Base-by-base conservation (phyloP, 306 rosid species). In the Echinosophora koreensis region DNA sequence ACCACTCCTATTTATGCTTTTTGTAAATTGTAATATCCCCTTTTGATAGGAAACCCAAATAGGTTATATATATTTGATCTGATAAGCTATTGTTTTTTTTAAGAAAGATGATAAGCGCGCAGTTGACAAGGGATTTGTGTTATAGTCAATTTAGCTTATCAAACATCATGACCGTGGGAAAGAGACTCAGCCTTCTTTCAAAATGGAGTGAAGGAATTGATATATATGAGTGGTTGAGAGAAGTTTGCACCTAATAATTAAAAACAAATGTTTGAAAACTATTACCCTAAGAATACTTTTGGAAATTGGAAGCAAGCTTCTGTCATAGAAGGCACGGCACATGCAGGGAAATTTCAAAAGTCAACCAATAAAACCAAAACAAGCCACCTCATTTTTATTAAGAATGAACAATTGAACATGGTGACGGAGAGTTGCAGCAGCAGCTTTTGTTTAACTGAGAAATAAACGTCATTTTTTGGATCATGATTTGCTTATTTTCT, bases 21-120 rank as follows among this genome's bases (percentile, higher is more conserved):
- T 3, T n/a, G 14, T 8, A 18, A 22, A 57, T 57, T 22, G 6
- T 17, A 17, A 55, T 8, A 55, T 55, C 1, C 30, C 12, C 10
- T 8, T 55, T 18, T 18, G 32, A 55, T 16, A 55, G 61, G 32
- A 55, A 18, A 5, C 9, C 61, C 8, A 18, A 16, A 30, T 6
- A 10, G 30, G 28, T 55, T 7, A 16, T 55, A 8, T 18, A 28
- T 28, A 52, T 17, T 28, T 15, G 10, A 1, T 52, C 61, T 39
- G 44, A 39, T 39, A 39, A 39, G 44, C 44, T 39, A 42, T 50
- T 14, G 7, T 13, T 3, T 12, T 49, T 12, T n/a, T n/a, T n/a
- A n/a, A n/a, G n/a, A n/a, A n/a, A n/a, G n/a, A n/a, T n/a, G 66
- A 59, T 59, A 59, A 30, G 66, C 32, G 3, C 32, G 32, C 66